Evolutionary conservation across 768 basidiomycete species (phyloP), one percentile per base, ranked within the genome.

Genomic region (Mycena sanguinolenta): DNA sequence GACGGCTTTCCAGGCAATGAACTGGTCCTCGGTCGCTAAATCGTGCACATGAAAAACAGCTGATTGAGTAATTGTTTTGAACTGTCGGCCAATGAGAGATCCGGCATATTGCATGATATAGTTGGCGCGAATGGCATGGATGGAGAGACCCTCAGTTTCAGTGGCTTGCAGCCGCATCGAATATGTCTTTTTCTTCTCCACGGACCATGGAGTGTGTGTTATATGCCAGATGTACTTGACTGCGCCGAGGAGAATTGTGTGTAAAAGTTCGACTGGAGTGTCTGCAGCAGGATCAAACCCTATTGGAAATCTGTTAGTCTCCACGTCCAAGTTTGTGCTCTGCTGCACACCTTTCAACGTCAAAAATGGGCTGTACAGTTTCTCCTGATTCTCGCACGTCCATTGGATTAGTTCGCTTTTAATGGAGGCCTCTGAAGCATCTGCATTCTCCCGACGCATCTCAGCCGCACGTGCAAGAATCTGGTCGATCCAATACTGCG

Each of bases 291-390:
- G n/a, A n/a, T 73, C 72, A 17, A 70, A 58, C 19, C 55, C 72
- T 73, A 10, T 9, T 4, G 23, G 53, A 13, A 23, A 8, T n/a
- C n/a, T n/a, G n/a, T n/a, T n/a, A 49, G 46, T 49, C 25, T 49
- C n/a, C 12, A 49, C 3, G 10, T 16, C 7, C 21, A 2, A 17
- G 2, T 16, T 54, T n/a, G 19, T n/a, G 12, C 7, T 7, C n/a
- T n/a, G 46, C 16, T 23, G 8, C 50, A 19, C 13, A 81, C 80
- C 79, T 65, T 76, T 69, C 4, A 80, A 63, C 4, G 70, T 73
- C 19, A 85, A 59, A 58, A 83, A 79, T 2, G 76, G 75, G 63
- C 82, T 84, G 59, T 77, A 78, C 0, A 81, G 73, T 4, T 73
- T 62, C 3, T 38, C 63, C 54, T 73, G 21, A 62, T 82, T 63